Percentiles rank a stretch among this genome's conserved stretches.
Conservation (phyloP, 1,284 basidiomycete species). For the Leccinum angustisporum region DNA sequence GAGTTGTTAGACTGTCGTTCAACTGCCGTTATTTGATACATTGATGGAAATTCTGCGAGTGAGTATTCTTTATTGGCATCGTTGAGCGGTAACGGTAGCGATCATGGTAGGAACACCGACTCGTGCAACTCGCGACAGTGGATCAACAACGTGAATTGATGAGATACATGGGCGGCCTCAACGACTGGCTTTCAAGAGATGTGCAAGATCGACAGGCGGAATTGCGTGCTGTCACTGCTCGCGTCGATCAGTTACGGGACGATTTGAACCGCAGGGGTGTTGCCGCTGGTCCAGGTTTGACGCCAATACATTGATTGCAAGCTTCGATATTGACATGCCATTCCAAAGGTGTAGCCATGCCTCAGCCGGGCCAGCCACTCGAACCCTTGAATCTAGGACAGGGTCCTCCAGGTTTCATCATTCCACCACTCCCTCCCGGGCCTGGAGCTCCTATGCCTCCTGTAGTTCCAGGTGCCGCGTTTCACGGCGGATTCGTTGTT, state of each 20-base stretch:
- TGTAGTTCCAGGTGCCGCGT: conserved; percentile 18
- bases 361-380: conserved; percentile 12
- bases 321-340: conserved; percentile 6
- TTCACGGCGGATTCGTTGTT: conserved; percentile 33
- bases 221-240: conserved; percentile 59
- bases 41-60: conserved; percentile 66
- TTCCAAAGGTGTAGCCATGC: conserved; percentile 29
- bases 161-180: conserved; percentile 69
- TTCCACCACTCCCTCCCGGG: conserved; percentile 26
- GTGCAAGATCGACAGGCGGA: conserved; percentile 73
- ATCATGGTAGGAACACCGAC: conserved; percentile 62
- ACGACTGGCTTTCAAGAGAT: conserved; percentile 73
- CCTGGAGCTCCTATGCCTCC: conserved; percentile 16
- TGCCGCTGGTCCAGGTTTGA: conserved; percentile 26
- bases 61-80: conserved; percentile 16
- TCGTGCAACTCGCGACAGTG: conserved; percentile 68
- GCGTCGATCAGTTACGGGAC: conserved; percentile 59
- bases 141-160: conserved; percentile 77
- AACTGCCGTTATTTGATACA: conserved; percentile 58
- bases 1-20: conserved; percentile 48
- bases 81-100: conserved; percentile 5
- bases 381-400: conserved; percentile 11
- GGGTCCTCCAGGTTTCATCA: conserved; percentile 18
- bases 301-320: neutral
- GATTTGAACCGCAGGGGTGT: conserved; percentile 41